Conservation (phyloP, 169 alveolate species). For the Amoebophrya sp. region DNA sequence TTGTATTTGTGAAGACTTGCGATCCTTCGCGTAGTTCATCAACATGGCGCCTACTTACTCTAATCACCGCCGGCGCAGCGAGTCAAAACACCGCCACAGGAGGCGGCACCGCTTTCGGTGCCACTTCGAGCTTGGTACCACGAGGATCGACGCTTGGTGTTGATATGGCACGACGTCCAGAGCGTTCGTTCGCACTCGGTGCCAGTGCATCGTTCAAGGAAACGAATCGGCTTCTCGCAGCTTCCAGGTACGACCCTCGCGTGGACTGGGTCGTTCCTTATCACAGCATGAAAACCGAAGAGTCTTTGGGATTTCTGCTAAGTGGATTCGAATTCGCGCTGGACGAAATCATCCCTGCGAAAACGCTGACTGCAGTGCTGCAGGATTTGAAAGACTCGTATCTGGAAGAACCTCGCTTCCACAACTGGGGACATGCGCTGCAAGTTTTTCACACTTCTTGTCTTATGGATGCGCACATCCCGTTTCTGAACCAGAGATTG, state of each 20-base stretch:
- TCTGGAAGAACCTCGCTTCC: background rate
- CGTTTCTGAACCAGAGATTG: background rate
- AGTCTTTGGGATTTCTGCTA: background rate
- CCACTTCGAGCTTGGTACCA: too few relatives aligned
- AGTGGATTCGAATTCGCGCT: background rate
- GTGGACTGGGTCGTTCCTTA: background rate
- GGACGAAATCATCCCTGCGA: background rate
- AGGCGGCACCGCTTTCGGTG: too few relatives aligned
- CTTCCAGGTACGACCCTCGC: background rate
- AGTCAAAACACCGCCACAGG: too few relatives aligned
- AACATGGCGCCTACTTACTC: too few relatives aligned
- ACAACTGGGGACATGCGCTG: conserved; percentile 21
- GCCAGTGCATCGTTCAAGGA: too few relatives aligned
- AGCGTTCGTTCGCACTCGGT: too few relatives aligned
- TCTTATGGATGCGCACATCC: background rate
- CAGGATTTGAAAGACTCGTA: background rate
- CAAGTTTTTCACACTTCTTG: background rate
- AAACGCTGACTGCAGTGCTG: background rate
- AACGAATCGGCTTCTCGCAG: background rate
- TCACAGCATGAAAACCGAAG: background rate
- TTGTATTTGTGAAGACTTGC: too few relatives aligned
- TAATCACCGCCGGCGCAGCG: too few relatives aligned
- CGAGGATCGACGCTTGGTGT: too few relatives aligned
- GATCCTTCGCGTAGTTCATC: too few relatives aligned
- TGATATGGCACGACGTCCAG: too few relatives aligned